A percentile compares a stretch with the other conserved stretches of the same genome.
phyloP scores from a whole-genome alignment of 345 rosid species.

The Citrus inodora region DNA sequence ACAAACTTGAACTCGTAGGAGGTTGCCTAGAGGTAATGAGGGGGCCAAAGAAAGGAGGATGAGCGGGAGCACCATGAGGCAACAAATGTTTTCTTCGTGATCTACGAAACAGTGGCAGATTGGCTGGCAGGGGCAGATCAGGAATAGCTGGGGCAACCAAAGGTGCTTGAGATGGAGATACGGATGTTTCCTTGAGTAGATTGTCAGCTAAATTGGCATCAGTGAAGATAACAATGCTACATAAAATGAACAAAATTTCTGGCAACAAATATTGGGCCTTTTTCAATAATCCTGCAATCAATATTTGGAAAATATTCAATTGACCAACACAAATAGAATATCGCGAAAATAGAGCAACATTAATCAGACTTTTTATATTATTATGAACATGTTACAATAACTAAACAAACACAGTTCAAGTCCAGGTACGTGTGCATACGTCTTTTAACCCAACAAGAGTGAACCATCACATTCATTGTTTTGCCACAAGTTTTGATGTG shows the following conservation, averaged over 20 bases:
- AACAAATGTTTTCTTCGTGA: conserved; percentile 37
- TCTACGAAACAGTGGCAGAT: conserved; percentile 38
- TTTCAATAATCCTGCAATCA: conserved; percentile 43
- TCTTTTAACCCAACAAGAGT: neutral
- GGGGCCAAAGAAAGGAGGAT: conserved; percentile 58
- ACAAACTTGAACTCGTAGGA: conserved; percentile 55
- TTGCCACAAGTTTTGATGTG: neutral
- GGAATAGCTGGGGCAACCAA: conserved; percentile 38
- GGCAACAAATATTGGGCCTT: conserved; percentile 25
- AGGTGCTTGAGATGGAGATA: conserved; percentile 41
- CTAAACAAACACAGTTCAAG: neutral
- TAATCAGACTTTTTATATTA: conserved; percentile 4
- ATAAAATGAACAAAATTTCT: conserved; percentile 37
- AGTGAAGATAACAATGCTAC: conserved; percentile 31
- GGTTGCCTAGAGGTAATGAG: conserved; percentile 54
- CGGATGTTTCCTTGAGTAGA: conserved; percentile 25
- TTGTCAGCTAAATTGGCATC: conserved; percentile 36
- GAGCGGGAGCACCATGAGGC: conserved; percentile 45
- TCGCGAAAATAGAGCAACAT: neutral
- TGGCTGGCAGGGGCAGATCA: conserved; percentile 47
- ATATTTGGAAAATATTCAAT: conserved; percentile 5
- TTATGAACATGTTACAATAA: neutral
- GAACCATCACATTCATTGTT: neutral
- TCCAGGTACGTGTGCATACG: neutral
- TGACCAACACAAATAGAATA: neutral